Percentiles rank a stretch among this genome's conserved stretches.
Evolutionary conservation across 1,284 basidiomycete genomes (phyloP).

Genomic region (Schizophyllum amplum): DNA sequence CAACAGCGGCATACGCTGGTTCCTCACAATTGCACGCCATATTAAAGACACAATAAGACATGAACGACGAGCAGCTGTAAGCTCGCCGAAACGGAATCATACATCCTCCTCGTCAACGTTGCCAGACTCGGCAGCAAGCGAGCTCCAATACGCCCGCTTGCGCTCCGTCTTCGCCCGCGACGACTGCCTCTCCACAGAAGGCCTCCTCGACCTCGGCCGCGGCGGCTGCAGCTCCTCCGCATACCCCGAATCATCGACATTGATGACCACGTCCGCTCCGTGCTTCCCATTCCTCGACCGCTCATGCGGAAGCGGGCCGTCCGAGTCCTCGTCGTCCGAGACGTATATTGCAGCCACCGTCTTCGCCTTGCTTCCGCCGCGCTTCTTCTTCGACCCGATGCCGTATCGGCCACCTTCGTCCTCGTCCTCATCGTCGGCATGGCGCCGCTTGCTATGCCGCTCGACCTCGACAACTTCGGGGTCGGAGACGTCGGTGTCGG

Average conservation of each 20-base stretch:
- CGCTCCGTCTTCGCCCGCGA: conserved; percentile 1
- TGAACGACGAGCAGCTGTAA: neutral
- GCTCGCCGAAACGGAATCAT: neutral
- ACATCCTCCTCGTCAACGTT: neutral
- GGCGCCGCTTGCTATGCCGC: neutral
- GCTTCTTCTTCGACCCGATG: neutral
- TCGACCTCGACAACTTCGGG: neutral
- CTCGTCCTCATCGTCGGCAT: neutral
- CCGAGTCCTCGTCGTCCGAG: conserved; percentile 4
- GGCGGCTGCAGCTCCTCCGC: neutral
- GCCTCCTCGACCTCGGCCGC: neutral
- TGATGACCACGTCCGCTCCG: neutral
- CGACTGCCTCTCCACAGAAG: neutral
- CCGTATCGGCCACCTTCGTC: neutral
- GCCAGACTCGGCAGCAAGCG: neutral
- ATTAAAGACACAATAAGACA: neutral
- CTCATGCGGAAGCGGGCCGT: too few species aligned
- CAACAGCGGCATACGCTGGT: neutral
- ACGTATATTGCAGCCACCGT: neutral
- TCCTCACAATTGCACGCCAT: neutral
- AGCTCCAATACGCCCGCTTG: neutral
- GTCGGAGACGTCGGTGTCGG: neutral
- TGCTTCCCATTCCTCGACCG: neutral
- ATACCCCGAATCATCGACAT: neutral
- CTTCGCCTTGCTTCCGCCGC: neutral